Percentiles rank a stretch among this genome's conserved stretches.
Conservation (phyloP, 495 filamentous ascomycete species). For the Melanomma pulvis-pyrius region DNA sequence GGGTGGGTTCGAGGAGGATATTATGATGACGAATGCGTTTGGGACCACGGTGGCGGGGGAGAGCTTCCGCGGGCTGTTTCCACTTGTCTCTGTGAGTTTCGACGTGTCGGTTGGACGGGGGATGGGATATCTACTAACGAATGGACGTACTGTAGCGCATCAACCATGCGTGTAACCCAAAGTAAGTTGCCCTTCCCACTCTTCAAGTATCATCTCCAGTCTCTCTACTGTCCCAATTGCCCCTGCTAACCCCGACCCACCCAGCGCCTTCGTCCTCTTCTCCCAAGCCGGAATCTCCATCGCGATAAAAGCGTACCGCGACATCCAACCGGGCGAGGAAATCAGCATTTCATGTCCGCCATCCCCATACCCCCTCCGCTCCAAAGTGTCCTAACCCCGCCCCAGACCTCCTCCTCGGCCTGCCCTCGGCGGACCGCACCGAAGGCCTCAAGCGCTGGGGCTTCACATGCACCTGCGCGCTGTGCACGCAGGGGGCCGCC, state of each 20-base stretch:
- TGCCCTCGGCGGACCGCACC: background rate
- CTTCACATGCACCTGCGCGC: slow-evolving; percentile 21
- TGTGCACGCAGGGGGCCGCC: slow-evolving; percentile 1
- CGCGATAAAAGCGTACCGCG: slow-evolving; percentile 26
- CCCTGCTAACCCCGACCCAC: background rate
- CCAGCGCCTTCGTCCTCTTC: slow-evolving; percentile 27
- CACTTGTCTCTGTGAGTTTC: slow-evolving; percentile 13
- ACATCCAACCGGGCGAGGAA: slow-evolving; percentile 24
- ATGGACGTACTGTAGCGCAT: background rate
- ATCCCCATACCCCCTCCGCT: background rate
- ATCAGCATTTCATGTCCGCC: slow-evolving; percentile 17
- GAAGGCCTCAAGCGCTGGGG: slow-evolving; percentile 18
- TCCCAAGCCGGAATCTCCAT: slow-evolving; percentile 20
- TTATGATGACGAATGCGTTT: slow-evolving; percentile 30
- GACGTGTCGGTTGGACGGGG: background rate
- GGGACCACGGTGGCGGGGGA: slow-evolving; percentile 4
- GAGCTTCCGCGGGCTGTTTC: slow-evolving; percentile 14
- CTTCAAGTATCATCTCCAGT: no score
- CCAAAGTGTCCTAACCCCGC: background rate
- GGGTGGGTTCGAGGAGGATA: slow-evolving; percentile 14
- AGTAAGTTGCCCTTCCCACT: background rate
- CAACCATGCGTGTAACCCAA: slow-evolving; percentile 26
- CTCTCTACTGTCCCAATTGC: background rate
- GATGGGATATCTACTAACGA: background rate
- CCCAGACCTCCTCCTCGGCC: slow-evolving; percentile 16